Base-by-base conservation (phyloP, 2,329 filamentous ascomycete species). In the Ascochyta clinopodiicola region DNA sequence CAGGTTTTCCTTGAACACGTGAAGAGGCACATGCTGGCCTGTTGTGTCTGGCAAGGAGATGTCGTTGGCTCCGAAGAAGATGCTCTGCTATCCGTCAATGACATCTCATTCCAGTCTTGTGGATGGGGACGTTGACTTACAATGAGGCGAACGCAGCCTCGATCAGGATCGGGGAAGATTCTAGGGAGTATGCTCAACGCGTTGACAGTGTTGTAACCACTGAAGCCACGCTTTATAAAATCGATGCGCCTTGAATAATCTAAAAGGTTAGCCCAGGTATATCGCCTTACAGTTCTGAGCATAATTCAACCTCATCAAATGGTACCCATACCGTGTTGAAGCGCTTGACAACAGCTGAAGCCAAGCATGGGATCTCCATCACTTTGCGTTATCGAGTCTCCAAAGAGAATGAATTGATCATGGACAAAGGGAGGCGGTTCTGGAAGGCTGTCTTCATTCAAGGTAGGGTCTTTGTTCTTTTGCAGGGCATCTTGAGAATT, bases 11-110 rank as follows among this genome's bases (percentile, higher is more conserved):
- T 43, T 36, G 43, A 47, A 58, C 0, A 36, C 27, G 19, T 39
- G 36, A 3, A 58, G 35, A 10, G 58, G 51, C 8, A 55, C 38
- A 21, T 57, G 54, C 32, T 58, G 58, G 24, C 51, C 55, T 25
- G 54, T 58, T 1, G 58, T 58, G 15, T 57, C 27, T 13, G 54
- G 47, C 10, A 58, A 31, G 9, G 44, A 55, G 27, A 49, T 49
- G 17, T 60, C 55, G 47, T 60, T 60, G 21, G 58, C 50, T 17
- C 55, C 54, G 21, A 60, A 58, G 39, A 60, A 58, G 24, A 59
- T 31, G 3, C 34, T 45, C 51, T 59, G 15, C 6, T 7, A 9
- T 10, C 6, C 25, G 17, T 38, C 2, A 44, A 34, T 17, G 29
- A 21, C 6, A 15, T 13, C 1, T 10, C n/a, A 4, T 7, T 21